These are phyloP conservation scores for Zasmidium citrigriseum DNA, from an alignment of 2,329 filamentous ascomycete species.

Conservation along the genomic window DNA sequence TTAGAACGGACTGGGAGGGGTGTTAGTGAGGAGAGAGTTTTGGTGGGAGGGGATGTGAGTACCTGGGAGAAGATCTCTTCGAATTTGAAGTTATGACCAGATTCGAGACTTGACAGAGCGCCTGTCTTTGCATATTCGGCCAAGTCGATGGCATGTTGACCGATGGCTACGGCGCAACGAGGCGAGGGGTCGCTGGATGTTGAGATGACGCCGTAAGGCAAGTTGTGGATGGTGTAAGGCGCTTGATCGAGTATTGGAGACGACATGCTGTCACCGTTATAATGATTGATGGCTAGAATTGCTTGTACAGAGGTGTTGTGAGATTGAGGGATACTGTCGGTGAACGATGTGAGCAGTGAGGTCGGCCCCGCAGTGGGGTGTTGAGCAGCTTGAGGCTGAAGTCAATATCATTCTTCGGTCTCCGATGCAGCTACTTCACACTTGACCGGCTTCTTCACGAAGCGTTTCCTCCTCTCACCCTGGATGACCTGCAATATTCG, in stretches of 20 bases:
- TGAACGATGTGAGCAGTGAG: neutral
- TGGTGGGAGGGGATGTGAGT: neutral
- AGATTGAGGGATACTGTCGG: neutral
- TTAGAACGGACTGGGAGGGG: constrained; percentile 42
- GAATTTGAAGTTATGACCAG: constrained; percentile 19
- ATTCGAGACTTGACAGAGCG: constrained; percentile 19
- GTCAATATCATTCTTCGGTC: neutral
- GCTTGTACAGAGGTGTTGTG: neutral
- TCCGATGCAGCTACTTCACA: neutral
- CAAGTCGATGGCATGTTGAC: constrained; percentile 32
- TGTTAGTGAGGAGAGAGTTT: neutral
- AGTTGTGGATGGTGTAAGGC: constrained; percentile 31
- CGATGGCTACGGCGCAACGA: constrained; percentile 34
- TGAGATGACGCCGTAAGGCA: constrained; percentile 34
- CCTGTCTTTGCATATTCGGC: constrained; percentile 26
- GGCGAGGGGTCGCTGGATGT: constrained; percentile 25
- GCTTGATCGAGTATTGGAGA: constrained; percentile 23
- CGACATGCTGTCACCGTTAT: constrained; percentile 17
- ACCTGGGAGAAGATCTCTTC: constrained; percentile 26
- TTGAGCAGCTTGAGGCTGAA: neutral
- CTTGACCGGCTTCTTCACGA: too few species aligned
- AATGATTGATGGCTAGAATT: neutral
- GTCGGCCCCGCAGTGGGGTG: neutral
- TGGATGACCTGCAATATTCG: too few species aligned
- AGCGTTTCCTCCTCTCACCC: too few species aligned